These are phyloP conservation scores for Neoboletus brunneissimus DNA, from an alignment of 768 basidiomycete species.

Conservation along the genomic window DNA sequence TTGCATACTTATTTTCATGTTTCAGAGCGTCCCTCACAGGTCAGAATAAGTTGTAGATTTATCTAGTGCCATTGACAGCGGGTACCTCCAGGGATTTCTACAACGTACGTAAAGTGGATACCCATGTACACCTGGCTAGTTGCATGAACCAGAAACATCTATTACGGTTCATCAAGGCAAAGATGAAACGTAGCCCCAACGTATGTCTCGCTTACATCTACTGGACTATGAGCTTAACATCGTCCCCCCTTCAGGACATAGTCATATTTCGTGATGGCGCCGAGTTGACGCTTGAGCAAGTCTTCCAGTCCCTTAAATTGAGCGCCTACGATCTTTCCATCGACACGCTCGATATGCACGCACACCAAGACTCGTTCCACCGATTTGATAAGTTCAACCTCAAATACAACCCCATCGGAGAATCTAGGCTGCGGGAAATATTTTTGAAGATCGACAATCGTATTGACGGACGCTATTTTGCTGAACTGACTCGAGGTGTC, in stretches of 20 bases:
- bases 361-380: slow-evolving; percentile 97
- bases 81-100: slow-evolving; percentile 82
- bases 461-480: slow-evolving; percentile 88
- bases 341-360: slow-evolving; percentile 99
- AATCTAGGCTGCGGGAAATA: slow-evolving; percentile 91
- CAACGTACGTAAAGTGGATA: slow-evolving; percentile 97
- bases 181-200: slow-evolving; percentile 86
- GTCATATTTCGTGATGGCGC: slow-evolving; percentile 95
- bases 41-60: not conserved
- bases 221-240: not conserved
- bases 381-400: slow-evolving; percentile 98
- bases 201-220: slow-evolving; percentile 38
- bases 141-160: slow-evolving; percentile 99
- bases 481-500: slow-evolving; percentile 87
- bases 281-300: slow-evolving; percentile 83
- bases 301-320: slow-evolving; percentile 95
- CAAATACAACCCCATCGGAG: slow-evolving; percentile 96
- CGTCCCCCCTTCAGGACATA: slow-evolving; percentile 61
- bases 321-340: slow-evolving; percentile 98
- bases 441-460: slow-evolving; percentile 98
- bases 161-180: slow-evolving; percentile 97
- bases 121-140: slow-evolving; percentile 97
- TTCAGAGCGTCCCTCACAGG: too few relatives aligned
- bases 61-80: slow-evolving; percentile 1
- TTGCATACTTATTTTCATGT: too few relatives aligned